Evolutionary conservation across 768 basidiomycete genomes (phyloP).

Genomic region (Psilocybe subaeruginosa): DNA sequence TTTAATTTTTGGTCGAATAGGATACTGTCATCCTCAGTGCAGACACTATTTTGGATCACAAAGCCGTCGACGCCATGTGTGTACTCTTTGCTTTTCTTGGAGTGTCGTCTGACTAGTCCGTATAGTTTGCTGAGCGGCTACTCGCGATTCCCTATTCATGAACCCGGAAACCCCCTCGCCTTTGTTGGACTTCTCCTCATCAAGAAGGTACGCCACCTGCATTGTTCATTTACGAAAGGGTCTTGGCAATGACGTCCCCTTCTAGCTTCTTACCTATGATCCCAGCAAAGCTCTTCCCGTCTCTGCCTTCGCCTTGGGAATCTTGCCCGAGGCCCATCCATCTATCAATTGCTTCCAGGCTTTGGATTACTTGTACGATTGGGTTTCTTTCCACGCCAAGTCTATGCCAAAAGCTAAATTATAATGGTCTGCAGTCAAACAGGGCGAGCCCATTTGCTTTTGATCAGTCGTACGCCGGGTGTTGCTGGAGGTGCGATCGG

Average conservation of each 20-base stretch:
- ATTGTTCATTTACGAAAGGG: neutral
- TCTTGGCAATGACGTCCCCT: neutral
- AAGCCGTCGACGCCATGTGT: slow-evolving; percentile 76
- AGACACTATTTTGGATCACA: slow-evolving; percentile 80
- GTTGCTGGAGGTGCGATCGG: slow-evolving; percentile 83
- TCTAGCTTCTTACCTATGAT: slow-evolving; percentile 85
- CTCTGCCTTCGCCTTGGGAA: slow-evolving; percentile 73
- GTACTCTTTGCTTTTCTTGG: slow-evolving; percentile 9
- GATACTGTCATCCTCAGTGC: slow-evolving; percentile 83
- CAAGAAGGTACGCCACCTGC: slow-evolving; percentile 59
- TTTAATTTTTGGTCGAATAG: slow-evolving; percentile 38
- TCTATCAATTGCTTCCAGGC: slow-evolving; percentile 95
- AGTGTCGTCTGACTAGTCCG: slow-evolving; percentile 6
- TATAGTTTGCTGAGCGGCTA: slow-evolving; percentile 77
- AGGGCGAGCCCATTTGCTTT: slow-evolving; percentile 88
- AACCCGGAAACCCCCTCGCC: slow-evolving; percentile 62
- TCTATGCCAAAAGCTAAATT: neutral
- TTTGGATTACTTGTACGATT: slow-evolving; percentile 84
- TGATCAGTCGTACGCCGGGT: slow-evolving; percentile 87
- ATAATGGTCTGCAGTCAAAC: slow-evolving; percentile 67
- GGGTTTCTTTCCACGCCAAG: neutral
- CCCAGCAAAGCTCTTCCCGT: slow-evolving; percentile 79
- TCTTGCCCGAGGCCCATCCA: slow-evolving; percentile 88
- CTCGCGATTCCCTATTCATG: slow-evolving; percentile 90
- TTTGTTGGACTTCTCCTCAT: slow-evolving; percentile 85